Conservation (phyloP, 495 filamentous ascomycete genomes). For the Neurospora intermedia region DNA sequence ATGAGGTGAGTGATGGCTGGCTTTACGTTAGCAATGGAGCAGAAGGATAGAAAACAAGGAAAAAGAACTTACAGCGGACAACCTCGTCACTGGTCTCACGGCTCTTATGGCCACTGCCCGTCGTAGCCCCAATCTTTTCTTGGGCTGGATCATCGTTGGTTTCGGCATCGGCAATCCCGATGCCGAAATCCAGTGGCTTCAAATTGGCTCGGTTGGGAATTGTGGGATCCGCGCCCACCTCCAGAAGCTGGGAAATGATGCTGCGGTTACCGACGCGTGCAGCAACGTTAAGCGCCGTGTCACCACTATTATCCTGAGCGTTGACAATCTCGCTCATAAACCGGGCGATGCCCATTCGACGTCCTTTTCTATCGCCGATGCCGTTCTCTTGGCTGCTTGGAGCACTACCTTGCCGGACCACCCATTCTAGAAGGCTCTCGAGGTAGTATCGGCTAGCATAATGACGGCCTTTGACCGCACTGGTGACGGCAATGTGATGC, state of each 20-base stretch:
- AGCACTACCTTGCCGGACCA: conserved; percentile 70
- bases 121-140: conserved; percentile 17
- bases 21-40: conserved; percentile 15
- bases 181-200: conserved; percentile 81
- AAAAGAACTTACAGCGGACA: conserved; percentile 47
- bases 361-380: conserved; percentile 19
- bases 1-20: conserved; percentile 66
- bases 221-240: conserved; percentile 81
- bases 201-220: conserved; percentile 84
- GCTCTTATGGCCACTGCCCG: conserved; percentile 35
- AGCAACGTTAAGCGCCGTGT: conserved; percentile 89
- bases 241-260: conserved; percentile 84
- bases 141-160: conserved; percentile 32
- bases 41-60: background rate
- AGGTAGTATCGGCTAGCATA: conserved; percentile 85
- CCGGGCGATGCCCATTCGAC: conserved; percentile 69
- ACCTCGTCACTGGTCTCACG: conserved; percentile 57
- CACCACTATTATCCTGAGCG: conserved; percentile 78
- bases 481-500: conserved; percentile 92
- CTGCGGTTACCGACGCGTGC: conserved; percentile 80
- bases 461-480: conserved; percentile 79
- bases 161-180: conserved; percentile 48
- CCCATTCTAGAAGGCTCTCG: conserved; percentile 84
- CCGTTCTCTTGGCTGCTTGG: conserved; percentile 44
- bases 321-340: conserved; percentile 98